Base-by-base conservation (phyloP, 2,329 filamentous ascomycete species). In the Phialophora macrospora region DNA sequence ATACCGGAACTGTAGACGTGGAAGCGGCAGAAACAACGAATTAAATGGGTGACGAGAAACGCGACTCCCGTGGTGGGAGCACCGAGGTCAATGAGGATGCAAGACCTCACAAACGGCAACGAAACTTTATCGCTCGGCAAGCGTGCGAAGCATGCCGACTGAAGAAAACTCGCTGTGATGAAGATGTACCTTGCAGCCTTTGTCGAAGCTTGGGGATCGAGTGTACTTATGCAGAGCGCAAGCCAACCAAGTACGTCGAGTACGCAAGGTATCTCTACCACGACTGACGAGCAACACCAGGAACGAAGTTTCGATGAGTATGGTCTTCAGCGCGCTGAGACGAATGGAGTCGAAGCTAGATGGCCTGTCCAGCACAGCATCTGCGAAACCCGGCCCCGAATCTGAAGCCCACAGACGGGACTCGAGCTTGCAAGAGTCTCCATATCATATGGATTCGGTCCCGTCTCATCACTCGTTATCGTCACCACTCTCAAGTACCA, bases 111-210 rank as follows among this genome's bases (percentile, higher is more conserved):
- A 69, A 69, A 55, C 49, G 65, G 30, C 65, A 67, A 44, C 67
- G 67, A 34, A 69, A 63, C 34, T 69, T 69, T 22, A 69, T 69
- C 32, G 67, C 67, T 2, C 62, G 67, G 20, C 67, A 69, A 82
- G 83, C 83, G 2, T 85, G 83, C 70, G 83, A 85, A 70, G 80
- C 78, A 17, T 85, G 83, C 71, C 78, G 83, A 28, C 74, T 81
- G 56, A 83, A 83, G 71, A 85, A 85, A 74, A 84, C 82, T 20
- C 74, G 82, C 75, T 85, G 83, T 72, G 83, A 85, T 67, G 83
- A 85, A 73, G 83, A 83, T 64, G 76, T 81, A 34, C 83, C 83
- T 55, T 85, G 83, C 68, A 82, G 82, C 32, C 77, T 84, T 56
- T 85, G 83, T 74, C 81, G 80, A 68, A 74, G 76, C 14, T 78